phyloP scores from a whole-genome alignment of 768 basidiomycete species.

The Lactarius evosmus region DNA sequence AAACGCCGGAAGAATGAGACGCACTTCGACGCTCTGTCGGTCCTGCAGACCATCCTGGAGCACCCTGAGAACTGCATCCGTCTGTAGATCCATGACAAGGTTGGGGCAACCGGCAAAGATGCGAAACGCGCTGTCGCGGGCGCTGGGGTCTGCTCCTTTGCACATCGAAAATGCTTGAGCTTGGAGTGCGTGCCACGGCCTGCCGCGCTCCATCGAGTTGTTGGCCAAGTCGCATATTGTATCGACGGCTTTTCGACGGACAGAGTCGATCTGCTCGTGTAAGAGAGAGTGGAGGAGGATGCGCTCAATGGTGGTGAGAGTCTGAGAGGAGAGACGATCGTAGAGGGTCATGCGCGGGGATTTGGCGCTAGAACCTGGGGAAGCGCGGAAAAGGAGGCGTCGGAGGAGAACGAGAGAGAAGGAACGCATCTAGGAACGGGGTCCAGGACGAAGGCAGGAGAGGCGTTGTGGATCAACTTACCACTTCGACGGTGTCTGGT shows the following conservation, averaged over 20 bases:
- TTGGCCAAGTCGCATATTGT: constrained; percentile 75
- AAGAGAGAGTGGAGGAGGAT: constrained; percentile 67
- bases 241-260: constrained; percentile 69
- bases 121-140: constrained; percentile 50
- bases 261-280: constrained; percentile 55
- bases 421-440: constrained; percentile 63
- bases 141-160: constrained; percentile 34
- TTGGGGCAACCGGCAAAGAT: constrained; percentile 74
- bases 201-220: constrained; percentile 66
- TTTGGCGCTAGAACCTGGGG: constrained; percentile 38
- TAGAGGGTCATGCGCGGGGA: constrained; percentile 58
- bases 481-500: constrained; percentile 71
- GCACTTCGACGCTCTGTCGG: constrained; percentile 57
- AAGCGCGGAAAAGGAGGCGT: constrained; percentile 68
- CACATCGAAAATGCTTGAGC: constrained; percentile 68
- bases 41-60: constrained; percentile 70
- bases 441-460: background rate
- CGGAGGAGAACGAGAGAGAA: constrained; percentile 81
- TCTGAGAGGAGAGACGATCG: constrained; percentile 68
- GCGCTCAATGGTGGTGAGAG: constrained; percentile 65
- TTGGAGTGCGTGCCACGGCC: constrained; percentile 82
- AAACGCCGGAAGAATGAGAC: constrained; percentile 29
- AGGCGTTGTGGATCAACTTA: constrained; percentile 39
- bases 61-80: constrained; percentile 62
- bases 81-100: constrained; percentile 71